phyloP scores from a whole-genome alignment of 441 rosid genomes.

The Flueggea neowawraea region DNA sequence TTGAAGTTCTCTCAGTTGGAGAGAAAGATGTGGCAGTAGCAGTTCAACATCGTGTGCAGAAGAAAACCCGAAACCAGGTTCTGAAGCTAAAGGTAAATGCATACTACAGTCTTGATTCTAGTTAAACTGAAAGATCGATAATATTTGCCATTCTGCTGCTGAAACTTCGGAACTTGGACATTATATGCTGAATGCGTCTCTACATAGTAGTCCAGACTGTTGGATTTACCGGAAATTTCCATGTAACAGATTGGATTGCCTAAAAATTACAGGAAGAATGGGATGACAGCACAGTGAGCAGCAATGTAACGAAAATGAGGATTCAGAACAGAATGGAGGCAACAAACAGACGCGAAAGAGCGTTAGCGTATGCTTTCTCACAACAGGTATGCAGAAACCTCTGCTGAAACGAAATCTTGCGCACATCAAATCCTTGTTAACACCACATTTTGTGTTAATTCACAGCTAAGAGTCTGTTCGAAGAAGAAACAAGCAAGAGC shows the following conservation, averaged over 20 bases:
- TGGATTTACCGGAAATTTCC: too few relatives aligned
- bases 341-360: slow-evolving; percentile 73
- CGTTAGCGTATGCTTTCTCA: slow-evolving; percentile 87
- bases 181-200: too few relatives aligned
- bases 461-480: slow-evolving; percentile 64
- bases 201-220: too few relatives aligned
- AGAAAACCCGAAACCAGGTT: slow-evolving; percentile 45
- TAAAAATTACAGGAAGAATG: slow-evolving; percentile 60
- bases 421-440: neutral
- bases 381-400: slow-evolving; percentile 54
- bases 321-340: slow-evolving; percentile 70
- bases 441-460: slow-evolving; percentile 6
- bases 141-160: too few relatives aligned
- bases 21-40: slow-evolving; percentile 32
- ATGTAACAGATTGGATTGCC: neutral
- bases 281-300: slow-evolving; percentile 93
- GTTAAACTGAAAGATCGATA: too few relatives aligned
- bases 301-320: slow-evolving; percentile 61
- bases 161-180: too few relatives aligned
- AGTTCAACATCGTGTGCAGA: slow-evolving; percentile 24
- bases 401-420: neutral
- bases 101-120: neutral
- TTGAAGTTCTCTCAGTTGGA: slow-evolving; percentile 29
- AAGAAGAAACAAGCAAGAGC: slow-evolving; percentile 48
- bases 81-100: slow-evolving; percentile 51